Percentiles rank a stretch among this genome's conserved stretches.
Evolutionary conservation across 805 yeast species (phyloP).

Genomic region (Cyberlindnera samutprakarnensis): DNA sequence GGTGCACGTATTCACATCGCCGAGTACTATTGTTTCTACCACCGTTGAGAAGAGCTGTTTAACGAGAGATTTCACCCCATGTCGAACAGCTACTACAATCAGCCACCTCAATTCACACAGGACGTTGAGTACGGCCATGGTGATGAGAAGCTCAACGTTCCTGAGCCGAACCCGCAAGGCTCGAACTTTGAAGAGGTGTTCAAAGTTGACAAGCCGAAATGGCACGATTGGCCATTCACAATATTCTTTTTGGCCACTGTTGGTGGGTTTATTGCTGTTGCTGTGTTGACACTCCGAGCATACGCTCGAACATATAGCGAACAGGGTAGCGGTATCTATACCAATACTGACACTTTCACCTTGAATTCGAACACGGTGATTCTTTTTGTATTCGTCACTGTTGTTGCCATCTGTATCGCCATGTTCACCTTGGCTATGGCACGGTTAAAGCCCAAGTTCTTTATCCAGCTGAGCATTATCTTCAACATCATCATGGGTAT

Average conservation of each 20-base stretch:
- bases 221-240: constrained; percentile 68
- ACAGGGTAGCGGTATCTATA: constrained; percentile 60
- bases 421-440: constrained; percentile 51
- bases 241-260: constrained; percentile 41
- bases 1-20: too few species aligned
- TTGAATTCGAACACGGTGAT: constrained; percentile 70
- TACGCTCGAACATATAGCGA: constrained; percentile 47
- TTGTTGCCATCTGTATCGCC: constrained; percentile 53
- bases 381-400: constrained; percentile 57
- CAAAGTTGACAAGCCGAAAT: constrained; percentile 52
- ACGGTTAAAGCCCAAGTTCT: constrained; percentile 53
- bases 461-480: constrained; percentile 62
- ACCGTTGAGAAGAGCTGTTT: too few species aligned
- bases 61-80: background rate
- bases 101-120: constrained; percentile 19
- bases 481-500: constrained; percentile 60
- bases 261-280: constrained; percentile 63
- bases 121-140: constrained; percentile 13
- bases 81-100: background rate
- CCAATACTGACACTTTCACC: constrained; percentile 44
- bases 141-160: constrained; percentile 27
- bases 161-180: constrained; percentile 31
- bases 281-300: constrained; percentile 60
- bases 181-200: constrained; percentile 60
- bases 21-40: too few species aligned